Evolutionary conservation across 805 yeast genomes (phyloP), one percentile per base, ranked within the genome.

Genomic region (Wickerhamomyces alni): DNA sequence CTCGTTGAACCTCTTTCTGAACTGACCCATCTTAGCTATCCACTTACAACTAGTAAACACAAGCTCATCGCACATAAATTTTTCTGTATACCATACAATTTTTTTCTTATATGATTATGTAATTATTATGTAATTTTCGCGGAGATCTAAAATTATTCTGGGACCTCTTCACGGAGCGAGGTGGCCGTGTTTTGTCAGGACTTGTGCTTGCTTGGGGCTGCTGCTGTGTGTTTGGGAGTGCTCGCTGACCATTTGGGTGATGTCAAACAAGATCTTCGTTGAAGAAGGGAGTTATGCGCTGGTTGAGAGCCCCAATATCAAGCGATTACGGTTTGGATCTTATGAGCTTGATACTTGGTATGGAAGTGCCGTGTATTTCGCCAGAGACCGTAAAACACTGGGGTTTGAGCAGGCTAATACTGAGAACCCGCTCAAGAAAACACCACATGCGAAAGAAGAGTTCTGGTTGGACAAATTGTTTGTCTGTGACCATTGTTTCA

Each of bases 401-500:
- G 84, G 81, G 4, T 69, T 61, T 46, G 61, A 64, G 28, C 58
- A 57, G 36, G 40, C 55, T 7, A 43, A 46, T 27, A 27, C 37
- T n/a, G 50, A 35, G 16, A 31, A 49, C 21, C 36, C 40, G 21
- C 31, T 40, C 31, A 40, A 50, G 16, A 45, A 22, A 12, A 12
- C 15, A 6, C 17, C 10, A 7, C 35, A 52, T 6, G 40, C 51
- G 2, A 43, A 58, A 43, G 52, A 55, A 10, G 43, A 45, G 21
- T 41, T 47, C 33, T 81, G 91, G 93, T 54, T 80, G 8, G 77
- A 77, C 22, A 66, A 65, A 29, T 66, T 93, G 13, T 73, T 66
- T 52, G 80, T 93, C 2, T 93, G 99, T 61, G 85, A 80, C 33
- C 67, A 64, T 38, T 93, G 99, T 61, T 87, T 93, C 70, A 83